Evolutionary conservation across 2,329 filamentous ascomycete genomes (phyloP), one percentile per base, ranked within the genome.

Genomic region (Xylaria sp.): DNA sequence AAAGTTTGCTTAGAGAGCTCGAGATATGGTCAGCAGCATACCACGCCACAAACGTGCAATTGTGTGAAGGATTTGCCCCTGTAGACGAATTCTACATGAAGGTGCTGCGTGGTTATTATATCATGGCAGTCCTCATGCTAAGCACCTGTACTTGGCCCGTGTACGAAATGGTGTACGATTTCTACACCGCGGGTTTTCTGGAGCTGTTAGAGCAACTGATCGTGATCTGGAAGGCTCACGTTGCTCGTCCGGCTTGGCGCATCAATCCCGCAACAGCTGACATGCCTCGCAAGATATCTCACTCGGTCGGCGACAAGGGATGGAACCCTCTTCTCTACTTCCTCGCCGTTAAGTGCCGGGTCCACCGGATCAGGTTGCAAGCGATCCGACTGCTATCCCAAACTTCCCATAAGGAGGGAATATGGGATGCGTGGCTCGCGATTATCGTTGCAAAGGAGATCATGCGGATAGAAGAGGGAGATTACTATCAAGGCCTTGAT

Each of bases 261-360:
- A 46, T 54, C 20, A 8, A 58, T n/a, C 57, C 65, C 8, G 18
- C 58, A 25, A 48, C 52, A 20, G 51, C 56, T 18, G 67, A 63
- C n/a, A 63, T 65, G 60, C 68, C 70, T 39, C 57, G 57, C 15
- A 76, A 78, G 44, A 79, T 80, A 73, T 74, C 78, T n/a, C 63
- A 73, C 9, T 79, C 80, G 1, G 78, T 81, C 15, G 72, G 78
- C 4, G 84, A 86, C 65, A 76, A 84, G 10, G 84, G 84, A 9
- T 83, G 82, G 76, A 78, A 85, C 10, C 77, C 83, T 7, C 80
- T 82, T 0, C 77, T 86, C 2, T 86, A 85, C 68, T 86, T 80
- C 68, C 73, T 80, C 1, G 84, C 83, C 0, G 64, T 83, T 3
- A 86, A 86, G 68, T 87, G 85, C 51, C 82, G 85, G 0, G 74